Evolutionary conservation across 768 basidiomycete species (phyloP), one percentile per base, ranked within the genome.

Genomic region (Boletus insuetus): DNA sequence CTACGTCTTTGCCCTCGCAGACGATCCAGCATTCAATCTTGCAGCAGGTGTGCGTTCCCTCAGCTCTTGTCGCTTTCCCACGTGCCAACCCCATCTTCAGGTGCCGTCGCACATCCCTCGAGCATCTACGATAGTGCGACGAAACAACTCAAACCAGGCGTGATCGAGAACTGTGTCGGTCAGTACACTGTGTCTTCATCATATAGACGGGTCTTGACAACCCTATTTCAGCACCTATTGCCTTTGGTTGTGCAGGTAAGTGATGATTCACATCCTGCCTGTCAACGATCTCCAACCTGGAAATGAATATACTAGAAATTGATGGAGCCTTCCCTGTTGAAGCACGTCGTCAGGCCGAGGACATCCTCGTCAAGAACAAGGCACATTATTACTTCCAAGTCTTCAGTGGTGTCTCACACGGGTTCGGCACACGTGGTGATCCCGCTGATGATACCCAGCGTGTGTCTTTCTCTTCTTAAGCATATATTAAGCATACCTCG

Each of bases 101-200:
- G 73, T 22, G 82, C 83, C 3, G 78, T 85, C 43, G 82, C 77
- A 4, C 83, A 85, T 62, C 85, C 85, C 0, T 75, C 79, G 1
- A 10, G 7, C 3, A 20, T 69, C 4, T 59, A 17, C 19, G 54
- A 64, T 4, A 0, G 11, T 6, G 14, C 14, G 1, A 60, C 64
- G 20, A 54, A 58, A 19, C 68, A 69, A 53, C 58, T 85, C 38
- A 78, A 74, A 29, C 76, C 77, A 55, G 74, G 76, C 6, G 72
- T 82, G 29, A 78, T 86, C 64, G 64, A 64, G 46, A 76, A 77
- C 3, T 56, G 80, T 16, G 79, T 75, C 14, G 75, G 84, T 82
- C 53, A 47, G 79, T 63, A 17, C 26, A 16, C 14, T n/a, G 14
- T 12, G 13, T 2, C 16, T 32, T 22, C 6, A 44, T 35, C 24